Evolutionary conservation across 495 filamentous ascomycete species (phyloP).

Genomic region (Aspergillus heteromorphus): DNA sequence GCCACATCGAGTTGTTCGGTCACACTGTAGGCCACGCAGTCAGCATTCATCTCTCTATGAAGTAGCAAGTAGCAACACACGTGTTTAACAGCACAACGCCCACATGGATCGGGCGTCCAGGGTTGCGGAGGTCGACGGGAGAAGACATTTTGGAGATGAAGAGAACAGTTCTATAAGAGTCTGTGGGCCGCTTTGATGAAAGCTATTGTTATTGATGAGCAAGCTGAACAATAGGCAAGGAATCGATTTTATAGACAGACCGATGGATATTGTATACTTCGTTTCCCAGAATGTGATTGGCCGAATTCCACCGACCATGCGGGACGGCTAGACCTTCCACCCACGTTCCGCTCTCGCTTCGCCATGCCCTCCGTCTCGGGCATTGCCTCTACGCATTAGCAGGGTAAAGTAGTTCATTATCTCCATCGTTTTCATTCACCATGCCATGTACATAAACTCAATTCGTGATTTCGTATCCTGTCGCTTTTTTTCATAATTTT

Average conservation of each 20-base stretch:
- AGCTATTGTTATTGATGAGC: not conserved
- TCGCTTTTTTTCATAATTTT: no score
- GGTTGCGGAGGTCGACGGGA: conserved; percentile 11
- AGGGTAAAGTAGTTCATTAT: no score
- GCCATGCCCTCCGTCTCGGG: not conserved
- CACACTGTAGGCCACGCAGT: not conserved
- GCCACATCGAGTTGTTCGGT: not conserved
- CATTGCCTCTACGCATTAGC: no score
- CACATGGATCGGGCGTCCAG: conserved; percentile 8
- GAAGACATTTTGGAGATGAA: conserved; percentile 2
- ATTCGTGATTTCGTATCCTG: no score
- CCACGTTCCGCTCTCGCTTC: not conserved
- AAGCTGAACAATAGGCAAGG: no score
- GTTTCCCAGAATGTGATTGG: not conserved
- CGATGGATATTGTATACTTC: not conserved
- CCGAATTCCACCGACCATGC: not conserved
- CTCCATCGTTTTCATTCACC: no score
- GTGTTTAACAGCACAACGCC: conserved; percentile 5
- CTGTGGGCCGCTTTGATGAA: not conserved
- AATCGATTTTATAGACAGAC: not conserved
- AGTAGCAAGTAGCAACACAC: not conserved
- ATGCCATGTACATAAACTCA: no score
- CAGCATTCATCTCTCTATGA: not conserved
- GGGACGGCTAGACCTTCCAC: not conserved
- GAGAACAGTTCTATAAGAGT: no score